Evolutionary conservation across 208 protist genomes (phyloP).

Genomic region (Crithidia expoeki): DNA sequence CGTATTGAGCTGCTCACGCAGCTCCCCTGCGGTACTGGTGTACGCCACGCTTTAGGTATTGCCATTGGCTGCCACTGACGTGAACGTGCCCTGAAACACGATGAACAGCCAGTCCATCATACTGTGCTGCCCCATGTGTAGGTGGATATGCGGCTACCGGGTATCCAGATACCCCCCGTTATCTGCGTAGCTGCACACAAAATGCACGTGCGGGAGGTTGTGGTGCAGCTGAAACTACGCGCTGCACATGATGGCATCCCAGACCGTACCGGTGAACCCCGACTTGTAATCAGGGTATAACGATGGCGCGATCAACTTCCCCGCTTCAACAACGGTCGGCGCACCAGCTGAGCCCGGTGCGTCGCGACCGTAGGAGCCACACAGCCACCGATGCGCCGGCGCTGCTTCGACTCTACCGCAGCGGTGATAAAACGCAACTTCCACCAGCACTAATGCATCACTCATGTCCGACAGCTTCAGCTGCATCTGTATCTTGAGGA

Average conservation of each 20-base stretch:
- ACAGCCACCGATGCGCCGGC: conserved; percentile 30
- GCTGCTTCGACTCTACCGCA: conserved; percentile 35
- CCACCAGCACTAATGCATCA: conserved; percentile 42
- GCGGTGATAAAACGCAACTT: conserved; percentile 36
- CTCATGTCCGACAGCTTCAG: background rate
- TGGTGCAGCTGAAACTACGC: conserved; percentile 33
- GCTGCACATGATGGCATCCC: conserved; percentile 43
- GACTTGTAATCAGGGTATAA: conserved; percentile 65
- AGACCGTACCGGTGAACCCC: conserved; percentile 28
- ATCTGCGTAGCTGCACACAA: conserved; percentile 46
- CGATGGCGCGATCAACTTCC: conserved; percentile 47
- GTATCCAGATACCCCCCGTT: conserved; percentile 42
- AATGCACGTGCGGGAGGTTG: conserved; percentile 48
- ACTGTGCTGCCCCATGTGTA: conserved; percentile 32
- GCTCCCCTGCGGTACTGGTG: conserved; percentile 37
- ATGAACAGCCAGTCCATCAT: conserved; percentile 43
- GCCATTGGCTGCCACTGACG: conserved; percentile 20
- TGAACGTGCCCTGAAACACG: conserved; percentile 37
- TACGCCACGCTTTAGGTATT: conserved; percentile 43
- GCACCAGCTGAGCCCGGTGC: conserved; percentile 22
- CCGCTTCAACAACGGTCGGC: conserved; percentile 25
- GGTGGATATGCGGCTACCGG: conserved; percentile 31
- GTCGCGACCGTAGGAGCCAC: conserved; percentile 29
- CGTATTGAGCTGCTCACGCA: conserved; percentile 24
- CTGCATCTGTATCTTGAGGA: conserved; percentile 12